A percentile compares a stretch with the other conserved stretches of the same genome.
phyloP scores from a whole-genome alignment of 2,329 filamentous ascomycete genomes.

The Fusarium subglutinans region DNA sequence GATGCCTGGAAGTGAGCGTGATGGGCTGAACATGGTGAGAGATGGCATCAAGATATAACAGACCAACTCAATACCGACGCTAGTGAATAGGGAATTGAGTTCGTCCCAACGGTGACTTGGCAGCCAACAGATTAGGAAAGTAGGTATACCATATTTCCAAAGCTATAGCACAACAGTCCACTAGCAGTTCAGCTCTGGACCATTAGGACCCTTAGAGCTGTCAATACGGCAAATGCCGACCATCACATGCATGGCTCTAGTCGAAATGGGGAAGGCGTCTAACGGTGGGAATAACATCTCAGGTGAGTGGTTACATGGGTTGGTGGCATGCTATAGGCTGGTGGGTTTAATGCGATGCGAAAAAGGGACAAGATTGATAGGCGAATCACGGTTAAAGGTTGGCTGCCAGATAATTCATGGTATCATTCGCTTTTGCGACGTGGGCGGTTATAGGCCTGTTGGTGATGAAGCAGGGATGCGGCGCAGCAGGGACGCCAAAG shows the following conservation, averaged over 20 bases:
- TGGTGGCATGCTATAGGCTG: not conserved
- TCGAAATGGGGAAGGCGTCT: not conserved
- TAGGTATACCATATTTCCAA: not conserved
- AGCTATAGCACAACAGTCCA: not conserved
- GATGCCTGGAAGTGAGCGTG: not conserved
- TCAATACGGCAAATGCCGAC: constrained; percentile 3
- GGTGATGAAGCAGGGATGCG: not conserved
- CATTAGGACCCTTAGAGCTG: not conserved
- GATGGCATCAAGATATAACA: constrained; percentile 1
- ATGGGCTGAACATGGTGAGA: not conserved
- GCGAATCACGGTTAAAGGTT: not conserved
- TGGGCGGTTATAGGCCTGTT: not conserved
- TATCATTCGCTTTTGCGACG: not conserved
- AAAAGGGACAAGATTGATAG: not conserved
- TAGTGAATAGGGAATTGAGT: constrained; percentile 2
- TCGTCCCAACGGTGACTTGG: constrained; percentile 13
- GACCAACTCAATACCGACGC: not conserved
- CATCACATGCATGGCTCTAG: not conserved
- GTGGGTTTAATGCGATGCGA: not conserved
- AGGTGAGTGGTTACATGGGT: constrained; percentile 11
- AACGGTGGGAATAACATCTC: constrained; percentile 21
- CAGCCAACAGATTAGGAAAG: not conserved
- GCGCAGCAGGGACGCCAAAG: not conserved
- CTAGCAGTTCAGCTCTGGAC: not conserved
- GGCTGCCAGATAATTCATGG: not conserved